phyloP scores from a whole-genome alignment of 768 basidiomycete genomes.

The Boletellus ananiceps region DNA sequence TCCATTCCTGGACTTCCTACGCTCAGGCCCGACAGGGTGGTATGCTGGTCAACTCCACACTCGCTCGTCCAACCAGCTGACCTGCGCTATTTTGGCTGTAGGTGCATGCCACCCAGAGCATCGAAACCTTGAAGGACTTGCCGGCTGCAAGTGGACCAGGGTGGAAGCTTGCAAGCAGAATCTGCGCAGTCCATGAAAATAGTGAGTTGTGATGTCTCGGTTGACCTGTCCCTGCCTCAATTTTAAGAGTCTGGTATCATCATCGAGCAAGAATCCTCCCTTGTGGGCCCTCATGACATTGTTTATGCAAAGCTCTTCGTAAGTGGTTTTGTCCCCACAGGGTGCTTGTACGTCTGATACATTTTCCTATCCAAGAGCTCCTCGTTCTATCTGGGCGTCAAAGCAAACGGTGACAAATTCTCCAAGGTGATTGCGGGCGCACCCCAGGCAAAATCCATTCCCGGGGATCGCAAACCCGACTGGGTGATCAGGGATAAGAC shows the following conservation, averaged over 20 bases:
- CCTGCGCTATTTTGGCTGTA: constrained; percentile 21
- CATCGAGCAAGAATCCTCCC: constrained; percentile 54
- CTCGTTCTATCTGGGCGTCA: constrained; percentile 67
- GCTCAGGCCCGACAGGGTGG: constrained; percentile 65
- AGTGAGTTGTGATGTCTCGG: constrained; percentile 43
- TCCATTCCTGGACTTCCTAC: constrained; percentile 63
- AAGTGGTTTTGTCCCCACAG: constrained; percentile 10
- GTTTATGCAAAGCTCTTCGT: constrained; percentile 63
- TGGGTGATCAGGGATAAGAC: constrained; percentile 60
- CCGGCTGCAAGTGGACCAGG: constrained; percentile 72
- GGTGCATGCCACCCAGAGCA: constrained; percentile 78
- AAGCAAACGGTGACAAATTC: constrained; percentile 58
- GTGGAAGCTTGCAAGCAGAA: constrained; percentile 66
- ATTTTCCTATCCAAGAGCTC: constrained; percentile 41
- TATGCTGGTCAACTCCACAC: constrained; percentile 31
- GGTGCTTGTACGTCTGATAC: background rate
- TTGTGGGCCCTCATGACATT: constrained; percentile 59
- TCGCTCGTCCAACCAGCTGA: background rate
- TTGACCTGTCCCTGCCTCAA: background rate
- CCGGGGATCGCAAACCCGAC: constrained; percentile 57
- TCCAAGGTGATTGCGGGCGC: constrained; percentile 56
- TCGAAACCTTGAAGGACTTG: constrained; percentile 75
- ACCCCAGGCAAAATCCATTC: constrained; percentile 56
- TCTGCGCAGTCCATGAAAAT: constrained; percentile 75
- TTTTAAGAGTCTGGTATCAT: constrained; percentile 69